Conservation (phyloP, 2,329 filamentous ascomycete genomes). For the Claviceps purpurea region DNA sequence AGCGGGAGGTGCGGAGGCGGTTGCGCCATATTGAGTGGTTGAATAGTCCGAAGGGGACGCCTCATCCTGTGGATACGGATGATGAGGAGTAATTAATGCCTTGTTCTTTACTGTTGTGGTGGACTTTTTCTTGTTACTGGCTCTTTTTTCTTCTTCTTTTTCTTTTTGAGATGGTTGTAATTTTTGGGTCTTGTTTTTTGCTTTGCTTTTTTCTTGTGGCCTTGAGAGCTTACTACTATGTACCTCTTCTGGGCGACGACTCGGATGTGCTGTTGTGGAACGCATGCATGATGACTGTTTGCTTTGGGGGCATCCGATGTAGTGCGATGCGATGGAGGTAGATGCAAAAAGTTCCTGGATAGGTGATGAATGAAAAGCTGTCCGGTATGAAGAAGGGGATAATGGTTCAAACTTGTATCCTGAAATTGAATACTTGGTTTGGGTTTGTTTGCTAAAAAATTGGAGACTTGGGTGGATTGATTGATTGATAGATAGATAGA, state of each 20-base stretch:
- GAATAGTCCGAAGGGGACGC: constrained; percentile 74
- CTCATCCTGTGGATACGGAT: constrained; percentile 63
- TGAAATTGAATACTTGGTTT: too few relatives aligned
- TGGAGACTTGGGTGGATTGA: too few relatives aligned
- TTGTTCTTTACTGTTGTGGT: background rate
- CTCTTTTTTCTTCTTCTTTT: background rate
- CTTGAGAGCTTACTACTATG: too few relatives aligned
- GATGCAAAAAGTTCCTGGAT: too few relatives aligned
- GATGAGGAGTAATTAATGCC: constrained; percentile 40
- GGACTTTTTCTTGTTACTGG: background rate
- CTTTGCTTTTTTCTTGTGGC: background rate
- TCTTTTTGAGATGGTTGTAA: background rate
- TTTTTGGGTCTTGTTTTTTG: background rate
- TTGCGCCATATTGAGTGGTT: constrained; percentile 78
- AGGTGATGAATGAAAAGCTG: background rate
- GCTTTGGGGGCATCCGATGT: too few relatives aligned
- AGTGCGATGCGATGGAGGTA: too few relatives aligned
- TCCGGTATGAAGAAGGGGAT: background rate
- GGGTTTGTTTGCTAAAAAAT: too few relatives aligned
- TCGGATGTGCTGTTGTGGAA: too few relatives aligned
- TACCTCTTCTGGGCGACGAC: too few relatives aligned
- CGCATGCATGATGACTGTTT: too few relatives aligned
- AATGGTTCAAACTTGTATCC: too few relatives aligned
- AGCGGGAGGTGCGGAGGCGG: constrained; percentile 73
- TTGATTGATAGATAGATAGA: background rate